Conservation (phyloP, 1,139 yeast genomes). For the Sugiyamaella novakii region DNA sequence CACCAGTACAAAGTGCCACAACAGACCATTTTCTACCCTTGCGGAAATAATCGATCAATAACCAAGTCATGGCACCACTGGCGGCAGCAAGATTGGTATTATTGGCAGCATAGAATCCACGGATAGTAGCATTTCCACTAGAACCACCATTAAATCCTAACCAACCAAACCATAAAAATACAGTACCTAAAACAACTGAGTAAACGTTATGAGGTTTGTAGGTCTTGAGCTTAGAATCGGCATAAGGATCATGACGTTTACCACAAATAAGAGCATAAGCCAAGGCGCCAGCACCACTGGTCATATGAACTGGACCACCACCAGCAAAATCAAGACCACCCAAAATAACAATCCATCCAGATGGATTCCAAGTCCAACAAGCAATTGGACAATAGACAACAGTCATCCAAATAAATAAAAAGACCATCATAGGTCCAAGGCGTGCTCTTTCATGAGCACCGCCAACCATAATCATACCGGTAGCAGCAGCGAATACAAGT, state of each 20-base stretch:
- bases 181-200: conserved; percentile 89
- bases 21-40: conserved; percentile 92
- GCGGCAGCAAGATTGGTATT: conserved; percentile 94
- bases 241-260: conserved; percentile 73
- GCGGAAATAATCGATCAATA: conserved; percentile 87
- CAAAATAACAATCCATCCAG: conserved; percentile 80
- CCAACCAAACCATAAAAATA: conserved; percentile 98
- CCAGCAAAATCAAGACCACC: conserved; percentile 97
- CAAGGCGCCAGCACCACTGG: conserved; percentile 92
- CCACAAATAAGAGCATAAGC: conserved; percentile 91
- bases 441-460: conserved; percentile 98
- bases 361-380: conserved; percentile 96
- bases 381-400: conserved; percentile 94
- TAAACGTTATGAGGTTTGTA: conserved; percentile 77
- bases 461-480: conserved; percentile 92
- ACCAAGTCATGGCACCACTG: conserved; percentile 89
- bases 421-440: conserved; percentile 93
- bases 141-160: conserved; percentile 98
- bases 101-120: conserved; percentile 92
- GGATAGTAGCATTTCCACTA: conserved; percentile 84
- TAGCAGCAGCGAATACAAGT: conserved; percentile 92
- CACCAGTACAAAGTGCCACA: conserved; percentile 91
- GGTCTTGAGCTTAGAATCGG: conserved; percentile 60
- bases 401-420: conserved; percentile 89
- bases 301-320: conserved; percentile 96